Evolutionary conservation across 257 asterid genomes (phyloP).

Genomic region (Solanum virginianum): DNA sequence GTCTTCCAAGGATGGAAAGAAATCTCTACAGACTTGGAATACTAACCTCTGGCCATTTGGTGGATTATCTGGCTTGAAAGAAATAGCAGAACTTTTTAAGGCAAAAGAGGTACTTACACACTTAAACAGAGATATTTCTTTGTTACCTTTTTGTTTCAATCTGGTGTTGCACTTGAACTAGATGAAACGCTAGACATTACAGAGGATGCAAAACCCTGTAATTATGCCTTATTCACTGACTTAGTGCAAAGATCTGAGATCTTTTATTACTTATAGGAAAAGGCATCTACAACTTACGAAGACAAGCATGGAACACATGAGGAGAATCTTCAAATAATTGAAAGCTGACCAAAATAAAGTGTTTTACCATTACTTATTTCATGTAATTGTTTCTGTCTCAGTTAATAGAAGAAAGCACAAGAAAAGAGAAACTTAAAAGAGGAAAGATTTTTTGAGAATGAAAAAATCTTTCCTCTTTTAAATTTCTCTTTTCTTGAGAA

Average conservation of each 20-base stretch:
- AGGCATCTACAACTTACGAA: background rate
- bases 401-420: background rate
- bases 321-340: background rate
- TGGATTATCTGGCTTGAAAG: background rate
- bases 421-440: background rate
- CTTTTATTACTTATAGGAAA: background rate
- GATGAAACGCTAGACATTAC: background rate
- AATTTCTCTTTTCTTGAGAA: background rate
- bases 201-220: background rate
- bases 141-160: background rate
- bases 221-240: background rate
- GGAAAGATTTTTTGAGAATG: too few relatives aligned
- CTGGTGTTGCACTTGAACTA: background rate
- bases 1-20: background rate
- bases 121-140: background rate
- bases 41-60: background rate
- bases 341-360: background rate
- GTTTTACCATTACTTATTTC: background rate
- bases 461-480: background rate
- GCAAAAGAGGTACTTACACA: background rate
- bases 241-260: background rate
- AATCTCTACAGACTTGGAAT: background rate
- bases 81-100: background rate
- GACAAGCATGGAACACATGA: background rate
- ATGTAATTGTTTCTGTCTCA: background rate